These are phyloP conservation scores for Tuber indicum DNA, from an alignment of 495 filamentous ascomycete species.

Conservation along the genomic window DNA sequence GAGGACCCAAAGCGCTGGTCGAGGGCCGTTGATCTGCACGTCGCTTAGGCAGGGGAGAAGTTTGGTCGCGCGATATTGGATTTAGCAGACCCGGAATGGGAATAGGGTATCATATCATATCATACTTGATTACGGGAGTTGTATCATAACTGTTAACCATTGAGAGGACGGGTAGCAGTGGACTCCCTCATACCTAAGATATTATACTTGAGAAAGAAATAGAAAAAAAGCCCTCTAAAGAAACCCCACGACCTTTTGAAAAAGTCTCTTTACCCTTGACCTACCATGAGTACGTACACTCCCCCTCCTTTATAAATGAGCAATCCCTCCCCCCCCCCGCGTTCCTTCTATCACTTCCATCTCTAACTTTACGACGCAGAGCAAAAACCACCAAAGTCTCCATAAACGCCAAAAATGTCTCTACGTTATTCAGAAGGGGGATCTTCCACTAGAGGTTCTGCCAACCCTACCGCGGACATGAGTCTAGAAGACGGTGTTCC, in stretches of 20 bases:
- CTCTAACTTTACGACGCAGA: neutral
- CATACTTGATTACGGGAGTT: neutral
- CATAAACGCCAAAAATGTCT: neutral
- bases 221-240: conserved; percentile 1
- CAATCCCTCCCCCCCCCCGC: neutral
- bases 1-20: neutral
- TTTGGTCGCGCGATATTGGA: neutral
- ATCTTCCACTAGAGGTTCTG: neutral
- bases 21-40: neutral
- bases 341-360: neutral
- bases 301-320: conserved; percentile 75
- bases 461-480: neutral
- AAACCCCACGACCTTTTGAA: neutral
- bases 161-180: neutral
- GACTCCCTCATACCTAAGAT: neutral
- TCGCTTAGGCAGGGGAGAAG: neutral
- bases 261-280: neutral
- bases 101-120: neutral
- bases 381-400: neutral
- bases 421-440: neutral
- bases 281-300: conserved; percentile 26
- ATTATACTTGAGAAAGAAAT: neutral
- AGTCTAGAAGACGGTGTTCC: neutral
- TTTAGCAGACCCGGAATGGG: neutral
- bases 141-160: neutral